Conservation (phyloP, 2,329 filamentous ascomycete genomes). For the Calonectria leucothoes region DNA sequence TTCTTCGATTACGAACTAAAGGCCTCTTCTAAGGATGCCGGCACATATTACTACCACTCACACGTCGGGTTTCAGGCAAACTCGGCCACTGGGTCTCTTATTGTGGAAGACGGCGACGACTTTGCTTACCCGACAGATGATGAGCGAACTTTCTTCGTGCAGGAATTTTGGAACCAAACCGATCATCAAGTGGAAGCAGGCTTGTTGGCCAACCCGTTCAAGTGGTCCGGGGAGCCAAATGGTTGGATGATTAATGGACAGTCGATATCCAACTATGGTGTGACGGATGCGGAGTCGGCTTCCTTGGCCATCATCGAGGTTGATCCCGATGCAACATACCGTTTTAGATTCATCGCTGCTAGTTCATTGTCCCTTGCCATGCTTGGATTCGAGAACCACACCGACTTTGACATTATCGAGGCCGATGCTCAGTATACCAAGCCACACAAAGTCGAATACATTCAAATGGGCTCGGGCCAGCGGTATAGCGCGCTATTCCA, state of each 20-base stretch:
- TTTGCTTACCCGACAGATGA: not conserved
- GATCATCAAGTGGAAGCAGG: not conserved
- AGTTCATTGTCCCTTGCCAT: not conserved
- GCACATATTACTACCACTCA: not conserved
- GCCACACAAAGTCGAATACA: not conserved
- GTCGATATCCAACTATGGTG: not conserved
- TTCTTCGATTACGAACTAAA: not conserved
- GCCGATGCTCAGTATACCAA: not conserved
- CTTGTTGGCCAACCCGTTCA: not conserved
- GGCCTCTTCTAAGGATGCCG: not conserved
- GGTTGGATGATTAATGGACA: not conserved
- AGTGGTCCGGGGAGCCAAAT: not conserved
- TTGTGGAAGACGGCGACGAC: not conserved
- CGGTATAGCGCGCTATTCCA: not conserved
- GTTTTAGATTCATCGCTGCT: not conserved
- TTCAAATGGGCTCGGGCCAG: not conserved
- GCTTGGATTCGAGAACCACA: not conserved
- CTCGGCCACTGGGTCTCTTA: not conserved
- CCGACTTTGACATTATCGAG: not conserved
- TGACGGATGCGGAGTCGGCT: not conserved
- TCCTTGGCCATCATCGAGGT: not conserved
- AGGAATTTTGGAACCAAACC: slow-evolving; percentile 1
- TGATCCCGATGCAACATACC: not conserved
- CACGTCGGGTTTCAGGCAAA: not conserved
- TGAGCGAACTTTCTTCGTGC: not conserved